A percentile compares a stretch with the other conserved stretches of the same genome.
Evolutionary conservation across 805 yeast species (phyloP).

Genomic region (Blastobotrys mokoenaii): DNA sequence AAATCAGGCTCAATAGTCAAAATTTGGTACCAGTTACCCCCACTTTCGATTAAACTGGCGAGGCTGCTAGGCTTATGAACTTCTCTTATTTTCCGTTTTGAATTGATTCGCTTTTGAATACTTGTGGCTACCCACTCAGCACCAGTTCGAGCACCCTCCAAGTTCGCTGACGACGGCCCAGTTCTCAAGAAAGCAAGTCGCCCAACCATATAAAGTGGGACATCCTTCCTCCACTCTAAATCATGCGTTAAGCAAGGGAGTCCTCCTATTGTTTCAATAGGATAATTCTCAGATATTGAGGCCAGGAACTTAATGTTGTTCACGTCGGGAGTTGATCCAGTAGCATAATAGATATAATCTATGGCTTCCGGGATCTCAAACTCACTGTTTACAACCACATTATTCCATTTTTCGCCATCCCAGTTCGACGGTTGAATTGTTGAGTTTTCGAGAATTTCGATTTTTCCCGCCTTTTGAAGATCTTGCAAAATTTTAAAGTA

Average conservation of each 20-base stretch:
- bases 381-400: slow-evolving; percentile 22
- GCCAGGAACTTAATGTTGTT: slow-evolving; percentile 27
- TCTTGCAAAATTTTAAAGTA: slow-evolving; percentile 30
- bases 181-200: slow-evolving; percentile 35
- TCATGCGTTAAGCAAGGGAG: slow-evolving; percentile 38
- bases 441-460: slow-evolving; percentile 28
- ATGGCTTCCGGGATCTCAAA: slow-evolving; percentile 14
- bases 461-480: slow-evolving; percentile 28
- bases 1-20: neutral
- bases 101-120: slow-evolving; percentile 4
- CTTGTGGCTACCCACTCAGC: slow-evolving; percentile 36
- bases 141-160: slow-evolving; percentile 39
- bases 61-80: neutral
- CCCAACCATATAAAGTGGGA: slow-evolving; percentile 37
- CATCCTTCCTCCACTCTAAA: slow-evolving; percentile 33
- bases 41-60: neutral
- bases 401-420: slow-evolving; percentile 20
- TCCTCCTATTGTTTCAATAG: slow-evolving; percentile 31
- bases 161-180: slow-evolving; percentile 40
- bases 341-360: slow-evolving; percentile 36
- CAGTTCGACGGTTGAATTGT: slow-evolving; percentile 24
- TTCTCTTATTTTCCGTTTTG: neutral
- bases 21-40: slow-evolving; percentile 4
- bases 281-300: slow-evolving; percentile 23
- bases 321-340: slow-evolving; percentile 33